Evolutionary conservation across 225 moss, liverwort and hornwort genomes (phyloP).

Genomic region (Bryum argenteum): DNA sequence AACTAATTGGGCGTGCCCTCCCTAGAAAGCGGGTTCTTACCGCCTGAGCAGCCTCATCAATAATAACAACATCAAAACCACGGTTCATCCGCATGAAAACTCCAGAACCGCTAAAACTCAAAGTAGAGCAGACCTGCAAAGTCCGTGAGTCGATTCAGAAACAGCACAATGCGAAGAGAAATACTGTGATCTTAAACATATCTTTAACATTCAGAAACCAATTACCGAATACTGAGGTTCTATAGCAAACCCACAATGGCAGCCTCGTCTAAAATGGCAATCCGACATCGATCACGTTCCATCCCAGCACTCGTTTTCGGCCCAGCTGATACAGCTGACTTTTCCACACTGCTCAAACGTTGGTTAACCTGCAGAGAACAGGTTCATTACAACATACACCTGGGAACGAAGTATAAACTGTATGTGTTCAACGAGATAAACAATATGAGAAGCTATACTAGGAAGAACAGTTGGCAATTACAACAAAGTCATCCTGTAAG

Average conservation of each 20-base stretch:
- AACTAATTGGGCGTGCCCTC: neutral
- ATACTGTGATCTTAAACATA: neutral
- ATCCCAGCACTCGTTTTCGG: conserved; percentile 92
- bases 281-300: conserved; percentile 96
- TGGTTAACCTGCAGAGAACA: conserved; percentile 68
- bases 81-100: conserved; percentile 98
- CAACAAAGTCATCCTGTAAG: neutral
- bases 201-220: conserved; percentile 2
- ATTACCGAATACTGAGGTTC: neutral
- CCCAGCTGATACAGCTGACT: conserved; percentile 85
- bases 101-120: conserved; percentile 98
- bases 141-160: conserved; percentile 11
- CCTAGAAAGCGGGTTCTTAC: conserved; percentile 50
- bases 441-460: conserved; percentile 1
- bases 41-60: conserved; percentile 99
- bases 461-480: conserved; percentile 9
- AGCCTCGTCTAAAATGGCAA: conserved; percentile 96
- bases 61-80: conserved; percentile 98
- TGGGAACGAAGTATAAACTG: neutral
- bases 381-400: conserved; percentile 5
- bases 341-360: conserved; percentile 84
- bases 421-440: conserved; percentile 5
- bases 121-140: conserved; percentile 91
- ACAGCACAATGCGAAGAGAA: conserved; percentile 18
- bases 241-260: conserved; percentile 79